phyloP scores from a whole-genome alignment of 306 rosid genomes.

The Styphnolobium japonicum region DNA sequence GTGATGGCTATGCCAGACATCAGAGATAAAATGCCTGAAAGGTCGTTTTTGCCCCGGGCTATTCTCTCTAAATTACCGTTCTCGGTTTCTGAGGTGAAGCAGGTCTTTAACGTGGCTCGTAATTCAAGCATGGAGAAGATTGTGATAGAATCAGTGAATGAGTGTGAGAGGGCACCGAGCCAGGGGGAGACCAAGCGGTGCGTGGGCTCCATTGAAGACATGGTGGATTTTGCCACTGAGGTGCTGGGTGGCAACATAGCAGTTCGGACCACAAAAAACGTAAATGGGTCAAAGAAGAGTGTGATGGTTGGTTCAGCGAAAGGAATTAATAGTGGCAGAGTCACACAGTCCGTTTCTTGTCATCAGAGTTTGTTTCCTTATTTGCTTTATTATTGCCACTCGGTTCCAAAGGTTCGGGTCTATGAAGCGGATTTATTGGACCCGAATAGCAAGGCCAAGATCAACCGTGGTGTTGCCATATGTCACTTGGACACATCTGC shows the following conservation, averaged over 20 bases:
- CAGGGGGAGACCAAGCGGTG: constrained; percentile 57
- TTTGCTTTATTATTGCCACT: constrained; percentile 59
- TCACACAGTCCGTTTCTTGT: constrained; percentile 56
- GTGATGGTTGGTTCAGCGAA: constrained; percentile 43
- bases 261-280: constrained; percentile 45
- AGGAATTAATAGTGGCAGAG: constrained; percentile 50
- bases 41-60: constrained; percentile 55
- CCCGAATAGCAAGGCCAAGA: constrained; percentile 37
- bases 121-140: constrained; percentile 51
- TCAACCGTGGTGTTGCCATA: constrained; percentile 53
- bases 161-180: constrained; percentile 54
- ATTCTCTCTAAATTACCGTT: constrained; percentile 52
- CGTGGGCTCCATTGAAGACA: constrained; percentile 51
- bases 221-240: constrained; percentile 52
- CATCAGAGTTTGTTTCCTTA: constrained; percentile 64
- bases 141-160: constrained; percentile 34
- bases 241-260: constrained; percentile 47
- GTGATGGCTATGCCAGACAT: constrained; percentile 60
- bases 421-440: constrained; percentile 57
- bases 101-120: constrained; percentile 40
- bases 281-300: constrained; percentile 36
- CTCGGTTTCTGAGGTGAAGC: constrained; percentile 33
- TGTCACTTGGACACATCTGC: constrained; percentile 63
- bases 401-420: constrained; percentile 61
- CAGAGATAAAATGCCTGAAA: constrained; percentile 52